Percentiles rank a stretch among this genome's conserved stretches.
Evolutionary conservation across 1,284 basidiomycete species (phyloP).

Genomic region (Puccinia polysora): DNA sequence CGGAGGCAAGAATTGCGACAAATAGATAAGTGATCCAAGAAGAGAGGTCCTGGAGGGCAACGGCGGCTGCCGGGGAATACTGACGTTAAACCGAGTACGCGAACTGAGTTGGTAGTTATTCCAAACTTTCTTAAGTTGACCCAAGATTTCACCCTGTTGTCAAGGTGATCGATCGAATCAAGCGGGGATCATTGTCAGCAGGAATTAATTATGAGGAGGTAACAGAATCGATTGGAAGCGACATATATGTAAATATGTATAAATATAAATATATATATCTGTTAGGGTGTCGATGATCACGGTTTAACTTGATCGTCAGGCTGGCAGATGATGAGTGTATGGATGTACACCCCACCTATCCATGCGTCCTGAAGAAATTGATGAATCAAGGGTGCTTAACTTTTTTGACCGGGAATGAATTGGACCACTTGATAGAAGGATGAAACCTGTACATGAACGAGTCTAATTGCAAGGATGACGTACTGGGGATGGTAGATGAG

Average conservation of each 20-base stretch:
- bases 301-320: too few relatives aligned
- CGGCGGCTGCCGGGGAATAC: neutral
- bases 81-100: slow-evolving; percentile 30
- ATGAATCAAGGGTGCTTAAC: neutral
- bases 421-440: slow-evolving; percentile 43
- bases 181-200: neutral
- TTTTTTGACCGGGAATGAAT: slow-evolving; percentile 31
- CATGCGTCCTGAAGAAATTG: too few relatives aligned
- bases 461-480: slow-evolving; percentile 37
- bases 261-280: too few relatives aligned
- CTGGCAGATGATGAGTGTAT: too few relatives aligned
- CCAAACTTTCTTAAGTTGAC: slow-evolving; percentile 27
- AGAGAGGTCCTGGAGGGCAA: neutral
- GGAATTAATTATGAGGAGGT: neutral
- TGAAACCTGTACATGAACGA: slow-evolving; percentile 41
- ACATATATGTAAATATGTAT: too few relatives aligned
- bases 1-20: neutral
- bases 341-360: too few relatives aligned
- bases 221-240: too few relatives aligned
- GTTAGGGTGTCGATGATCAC: too few relatives aligned
- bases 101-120: slow-evolving; percentile 25
- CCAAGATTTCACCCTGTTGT: slow-evolving; percentile 29
- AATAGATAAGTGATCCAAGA: too few relatives aligned
- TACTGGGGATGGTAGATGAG: slow-evolving; percentile 6
- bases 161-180: neutral